phyloP scores from a whole-genome alignment of 2,329 filamentous ascomycete genomes.

The Fusarium pilosicola region DNA sequence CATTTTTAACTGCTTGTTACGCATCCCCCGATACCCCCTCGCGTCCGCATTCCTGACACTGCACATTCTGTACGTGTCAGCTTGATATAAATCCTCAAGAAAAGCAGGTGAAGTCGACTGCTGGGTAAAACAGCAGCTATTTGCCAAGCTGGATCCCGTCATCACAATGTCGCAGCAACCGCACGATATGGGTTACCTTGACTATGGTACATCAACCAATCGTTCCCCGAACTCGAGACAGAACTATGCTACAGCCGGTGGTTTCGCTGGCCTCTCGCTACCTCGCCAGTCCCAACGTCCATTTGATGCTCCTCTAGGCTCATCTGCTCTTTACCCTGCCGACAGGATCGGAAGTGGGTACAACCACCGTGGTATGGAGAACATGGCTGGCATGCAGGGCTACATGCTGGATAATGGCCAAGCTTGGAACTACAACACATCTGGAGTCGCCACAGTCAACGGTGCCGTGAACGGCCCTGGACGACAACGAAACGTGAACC shows the following conservation, averaged over 20 bases:
- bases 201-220: conserved; percentile 68
- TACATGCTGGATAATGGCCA: conserved; percentile 76
- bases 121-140: conserved; percentile 39
- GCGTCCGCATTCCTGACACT: conserved; percentile 4
- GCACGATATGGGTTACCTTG: conserved; percentile 75
- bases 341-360: conserved; percentile 72
- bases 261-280: conserved; percentile 61
- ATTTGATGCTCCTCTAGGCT: conserved; percentile 75
- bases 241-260: conserved; percentile 56
- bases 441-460: conserved; percentile 70
- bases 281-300: conserved; percentile 72
- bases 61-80: conserved; percentile 12
- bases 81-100: conserved; percentile 1
- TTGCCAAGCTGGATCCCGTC: conserved; percentile 35
- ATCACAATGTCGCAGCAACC: conserved; percentile 58
- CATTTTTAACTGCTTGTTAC: conserved; percentile 24
- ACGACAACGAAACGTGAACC: conserved; percentile 64
- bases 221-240: conserved; percentile 76
- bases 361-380: conserved; percentile 68
- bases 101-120: conserved; percentile 17
- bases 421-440: conserved; percentile 79
- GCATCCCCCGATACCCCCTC: conserved; percentile 15
- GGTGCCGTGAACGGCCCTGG: conserved; percentile 73
- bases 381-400: conserved; percentile 56
- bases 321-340: conserved; percentile 73